Base-by-base conservation (phyloP, 768 basidiomycete genomes). In the Xerocomellus chrysenteron region DNA sequence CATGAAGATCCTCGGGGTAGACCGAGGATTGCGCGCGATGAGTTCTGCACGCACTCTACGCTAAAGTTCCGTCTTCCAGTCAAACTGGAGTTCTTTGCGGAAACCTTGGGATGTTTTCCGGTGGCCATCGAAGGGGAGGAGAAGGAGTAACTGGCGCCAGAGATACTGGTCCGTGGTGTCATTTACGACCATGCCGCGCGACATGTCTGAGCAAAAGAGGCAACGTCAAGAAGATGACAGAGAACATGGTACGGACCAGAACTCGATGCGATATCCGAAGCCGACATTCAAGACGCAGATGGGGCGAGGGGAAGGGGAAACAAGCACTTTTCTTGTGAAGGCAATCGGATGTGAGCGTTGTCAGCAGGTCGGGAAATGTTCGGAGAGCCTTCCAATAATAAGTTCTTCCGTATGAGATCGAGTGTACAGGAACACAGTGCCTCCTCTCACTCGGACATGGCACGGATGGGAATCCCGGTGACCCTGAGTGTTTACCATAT, bases 111-210 rank as follows among this genome's bases (percentile, higher is more conserved):
- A 35, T n/a, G 73, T 65, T 41, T 66, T 54, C 16, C 82, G 75
- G n/a, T 86, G 86, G 63, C 87, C 82, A 65, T 91, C 90, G 68
- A 88, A 90, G 7, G 80, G 77, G 46, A 56, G 54, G 46, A 56
- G 54, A 39, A 87, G 79, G 69, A 86, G 89, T 50, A 90, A 74
- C 50, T 80, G 74, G 51, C 84, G 82, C 88, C 88, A 92, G 40
- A 92, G 77, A 65, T 82, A 81, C 46, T 80, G 79, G 70, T 87
- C 84, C 30, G 73, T 56, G 32, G 75, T 57, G 21, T 73, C 66
- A 63, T 84, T 81, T 43, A 88, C 77, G 65, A 62, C 60, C 73
- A 73, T 16, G 83, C 79, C 9, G 71, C 62, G 21, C 74, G 74
- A 64, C 82, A 87, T 45, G 84, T 82, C 65, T 75, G 74, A 14